Evolutionary conservation across 164 flowering plant genomes (phyloP).

Genomic region (Vitis amurensis): DNA sequence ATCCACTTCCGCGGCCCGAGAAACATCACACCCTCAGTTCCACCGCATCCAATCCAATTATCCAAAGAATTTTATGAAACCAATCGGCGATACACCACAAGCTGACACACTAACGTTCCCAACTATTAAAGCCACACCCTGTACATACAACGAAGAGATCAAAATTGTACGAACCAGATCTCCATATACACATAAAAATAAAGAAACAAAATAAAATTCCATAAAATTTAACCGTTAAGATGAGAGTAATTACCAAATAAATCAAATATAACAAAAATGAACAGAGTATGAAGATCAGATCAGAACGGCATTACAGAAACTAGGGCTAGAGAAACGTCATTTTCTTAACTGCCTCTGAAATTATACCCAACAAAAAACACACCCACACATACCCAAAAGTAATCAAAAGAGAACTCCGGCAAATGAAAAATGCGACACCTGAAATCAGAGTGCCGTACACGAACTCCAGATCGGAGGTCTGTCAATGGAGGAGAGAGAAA

Average conservation of each 20-base stretch:
- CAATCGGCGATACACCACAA: neutral
- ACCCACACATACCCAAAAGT: no score
- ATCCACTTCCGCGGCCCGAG: conserved; percentile 12
- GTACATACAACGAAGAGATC: conserved; percentile 1
- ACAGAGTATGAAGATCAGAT: conserved; percentile 34
- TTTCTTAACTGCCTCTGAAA: conserved; percentile 8
- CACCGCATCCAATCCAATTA: conserved; percentile 10
- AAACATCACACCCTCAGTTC: conserved; percentile 19
- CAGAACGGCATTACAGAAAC: conserved; percentile 21
- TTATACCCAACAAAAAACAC: neutral
- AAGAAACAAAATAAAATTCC: neutral
- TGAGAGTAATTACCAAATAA: neutral
- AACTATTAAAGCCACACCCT: neutral
- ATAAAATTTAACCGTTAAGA: neutral
- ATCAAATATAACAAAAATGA: neutral
- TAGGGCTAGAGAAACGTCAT: conserved; percentile 26
- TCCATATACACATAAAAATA: neutral
- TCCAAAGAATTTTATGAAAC: neutral
- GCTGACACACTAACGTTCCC: conserved; percentile 10
- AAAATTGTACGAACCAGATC: neutral
- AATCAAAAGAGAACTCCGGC: no score
- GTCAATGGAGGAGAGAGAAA: conserved; percentile 17
- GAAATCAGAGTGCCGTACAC: conserved; percentile 1
- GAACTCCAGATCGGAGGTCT: conserved; percentile 1
- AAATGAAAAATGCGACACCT: neutral